Evolutionary conservation across 495 filamentous ascomycete genomes (phyloP), one percentile per base, ranked within the genome.

Genomic region (Daldinia bambusicola): DNA sequence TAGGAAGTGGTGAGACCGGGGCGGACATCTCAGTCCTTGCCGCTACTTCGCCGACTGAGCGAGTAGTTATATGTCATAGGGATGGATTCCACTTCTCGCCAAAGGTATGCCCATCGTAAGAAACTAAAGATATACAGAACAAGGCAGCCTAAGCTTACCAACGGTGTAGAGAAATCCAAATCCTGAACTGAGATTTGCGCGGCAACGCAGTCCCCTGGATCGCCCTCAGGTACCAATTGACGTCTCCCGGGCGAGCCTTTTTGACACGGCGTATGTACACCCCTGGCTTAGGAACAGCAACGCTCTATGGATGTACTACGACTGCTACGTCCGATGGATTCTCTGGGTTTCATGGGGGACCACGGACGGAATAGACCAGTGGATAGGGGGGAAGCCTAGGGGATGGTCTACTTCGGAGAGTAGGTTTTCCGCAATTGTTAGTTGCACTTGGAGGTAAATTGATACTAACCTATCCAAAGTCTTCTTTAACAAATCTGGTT

Each of bases 201-300:
- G 63, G 36, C 62, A 55, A 9, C 52, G 53, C 48, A 67, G 18
- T 20, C 55, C 67, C n/a, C 37, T 67, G 5, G 72, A 63, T 59
- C 67, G 67, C 40, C 79, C 74, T 55, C 82, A 81, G 26, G 76
- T 83, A 1, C 83, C 82, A 0, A 70, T 82, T 1, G 82, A 85
- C 65, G 79, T 77, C 10, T 74, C 77, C 20, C 78, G 80, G 26
- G 81, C 81, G 8, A 80, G 77, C 51, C 69, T 85, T n/a, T 84
- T 85, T 63, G 83, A 85, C 63, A 83, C 81, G 0, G 75, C 82
- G 5, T 85, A 85, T 59, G 81, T 85, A 12, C 83, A 85, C 58
- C 81, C 77, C 6, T 70, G 79, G 36, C 74, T 84, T 0, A 69
- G 70, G 61, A 68, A 71, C 31, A 66, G 63, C 26, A 63, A 38